phyloP scores from a whole-genome alignment of 495 filamentous ascomycete genomes.

The Pyronema domesticum region DNA sequence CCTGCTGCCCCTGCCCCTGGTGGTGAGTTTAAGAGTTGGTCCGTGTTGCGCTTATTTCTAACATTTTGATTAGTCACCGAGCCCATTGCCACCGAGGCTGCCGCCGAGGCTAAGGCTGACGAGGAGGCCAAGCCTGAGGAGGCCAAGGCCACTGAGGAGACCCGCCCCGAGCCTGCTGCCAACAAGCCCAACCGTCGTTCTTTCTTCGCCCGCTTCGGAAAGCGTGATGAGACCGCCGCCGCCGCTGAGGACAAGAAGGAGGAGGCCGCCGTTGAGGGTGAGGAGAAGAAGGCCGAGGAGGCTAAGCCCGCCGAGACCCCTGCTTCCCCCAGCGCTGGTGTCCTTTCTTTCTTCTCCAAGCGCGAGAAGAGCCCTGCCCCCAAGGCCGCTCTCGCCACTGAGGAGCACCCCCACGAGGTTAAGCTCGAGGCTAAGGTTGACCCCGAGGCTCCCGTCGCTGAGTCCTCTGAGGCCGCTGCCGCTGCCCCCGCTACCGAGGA shows the following conservation, averaged over 20 bases:
- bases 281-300: slow-evolving; percentile 32
- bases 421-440: slow-evolving; percentile 4
- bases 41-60: neutral
- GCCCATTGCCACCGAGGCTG: neutral
- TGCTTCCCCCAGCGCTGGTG: slow-evolving; percentile 33
- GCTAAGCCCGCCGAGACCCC: slow-evolving; percentile 25
- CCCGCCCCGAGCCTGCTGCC: slow-evolving; percentile 9
- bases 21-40: neutral
- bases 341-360: slow-evolving; percentile 24
- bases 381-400: slow-evolving; percentile 2
- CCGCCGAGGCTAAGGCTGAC: slow-evolving; percentile 5
- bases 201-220: slow-evolving; percentile 36
- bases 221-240: slow-evolving; percentile 35
- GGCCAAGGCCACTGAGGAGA: slow-evolving; percentile 27
- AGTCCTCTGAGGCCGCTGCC: neutral
- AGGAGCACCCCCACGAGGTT: neutral
- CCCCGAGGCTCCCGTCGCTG: neutral
- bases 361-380: slow-evolving; percentile 12
- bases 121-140: slow-evolving; percentile 27
- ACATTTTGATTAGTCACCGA: slow-evolving; percentile 2
- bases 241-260: slow-evolving; percentile 26
- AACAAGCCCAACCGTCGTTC: slow-evolving; percentile 26
- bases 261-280: slow-evolving; percentile 23
- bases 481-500: slow-evolving; percentile 2
- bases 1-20: slow-evolving; percentile 1